phyloP scores from a whole-genome alignment of 228 moss, liverwort and hornwort genomes.

The Sphagnum magellanicum region DNA sequence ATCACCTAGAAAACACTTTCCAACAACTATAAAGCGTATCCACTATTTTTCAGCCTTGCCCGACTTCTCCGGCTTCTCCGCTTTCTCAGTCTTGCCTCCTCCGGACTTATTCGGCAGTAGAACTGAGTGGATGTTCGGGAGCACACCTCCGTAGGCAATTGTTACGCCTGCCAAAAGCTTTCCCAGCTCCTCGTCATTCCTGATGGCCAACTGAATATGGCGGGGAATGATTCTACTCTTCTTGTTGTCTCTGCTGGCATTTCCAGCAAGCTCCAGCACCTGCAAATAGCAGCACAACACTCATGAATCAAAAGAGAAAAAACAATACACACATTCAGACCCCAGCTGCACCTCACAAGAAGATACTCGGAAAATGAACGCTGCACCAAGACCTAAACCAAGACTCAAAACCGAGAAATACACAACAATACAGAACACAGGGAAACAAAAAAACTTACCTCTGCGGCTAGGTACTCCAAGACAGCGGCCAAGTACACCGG shows the following conservation, averaged over 20 bases:
- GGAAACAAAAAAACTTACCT: background rate
- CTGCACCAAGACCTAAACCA: too few species aligned
- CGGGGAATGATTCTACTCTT: conserved; percentile 41
- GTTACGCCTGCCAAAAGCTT: conserved; percentile 29
- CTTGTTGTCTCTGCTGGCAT: conserved; percentile 45
- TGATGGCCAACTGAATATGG: conserved; percentile 44
- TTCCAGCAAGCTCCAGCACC: conserved; percentile 43
- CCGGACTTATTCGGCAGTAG: conserved; percentile 28
- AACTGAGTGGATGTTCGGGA: conserved; percentile 39
- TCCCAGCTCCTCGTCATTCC: conserved; percentile 48
- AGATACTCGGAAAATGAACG: background rate
- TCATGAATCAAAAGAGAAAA: background rate
- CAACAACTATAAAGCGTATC: too few species aligned
- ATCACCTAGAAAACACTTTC: background rate
- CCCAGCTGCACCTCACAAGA: background rate
- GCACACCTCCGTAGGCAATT: conserved; percentile 39
- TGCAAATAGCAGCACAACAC: background rate
- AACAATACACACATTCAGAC: background rate
- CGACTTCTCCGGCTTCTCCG: conserved; percentile 19
- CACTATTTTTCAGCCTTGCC: conserved; percentile 4
- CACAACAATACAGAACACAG: background rate
- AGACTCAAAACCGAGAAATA: background rate
- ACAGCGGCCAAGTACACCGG: conserved; percentile 33
- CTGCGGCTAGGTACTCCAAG: conserved; percentile 17
- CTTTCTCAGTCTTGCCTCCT: conserved; percentile 2